Evolutionary conservation across 2,329 filamentous ascomycete species (phyloP).

Genomic region (Xylariaceae sp.): DNA sequence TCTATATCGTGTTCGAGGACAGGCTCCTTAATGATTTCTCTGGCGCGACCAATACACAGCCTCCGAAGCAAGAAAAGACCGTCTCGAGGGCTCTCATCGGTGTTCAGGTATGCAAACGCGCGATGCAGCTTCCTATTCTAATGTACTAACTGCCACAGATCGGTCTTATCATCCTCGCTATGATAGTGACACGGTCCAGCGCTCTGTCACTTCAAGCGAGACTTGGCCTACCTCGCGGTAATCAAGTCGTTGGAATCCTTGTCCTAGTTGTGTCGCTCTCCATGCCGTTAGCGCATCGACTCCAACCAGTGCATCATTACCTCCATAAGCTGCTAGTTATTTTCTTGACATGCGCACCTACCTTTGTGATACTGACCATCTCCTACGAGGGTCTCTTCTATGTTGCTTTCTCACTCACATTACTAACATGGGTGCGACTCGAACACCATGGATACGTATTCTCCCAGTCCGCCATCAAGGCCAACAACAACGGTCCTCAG

Average conservation of each 20-base stretch:
- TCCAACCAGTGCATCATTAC: conserved; percentile 82
- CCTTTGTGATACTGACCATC: conserved; percentile 93
- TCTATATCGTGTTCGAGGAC: conserved; percentile 81
- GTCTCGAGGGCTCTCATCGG: conserved; percentile 62
- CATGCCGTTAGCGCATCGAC: conserved; percentile 76
- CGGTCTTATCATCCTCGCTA: conserved; percentile 75
- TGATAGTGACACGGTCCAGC: conserved; percentile 84
- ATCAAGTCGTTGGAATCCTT: conserved; percentile 82
- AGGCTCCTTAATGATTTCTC: conserved; percentile 48
- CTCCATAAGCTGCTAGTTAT: conserved; percentile 84
- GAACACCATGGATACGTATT: conserved; percentile 71
- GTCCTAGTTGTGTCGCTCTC: conserved; percentile 75
- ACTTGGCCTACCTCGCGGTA: conserved; percentile 79
- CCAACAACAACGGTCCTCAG: conserved; percentile 16
- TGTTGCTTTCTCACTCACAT: conserved; percentile 76
- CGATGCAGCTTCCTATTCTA: conserved; percentile 1
- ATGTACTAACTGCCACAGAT: conserved; percentile 42
- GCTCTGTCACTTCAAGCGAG: conserved; percentile 82
- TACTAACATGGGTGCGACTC: conserved; percentile 88
- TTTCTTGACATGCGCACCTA: conserved; percentile 88
- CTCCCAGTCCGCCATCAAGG: conserved; percentile 27
- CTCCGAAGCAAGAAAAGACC: conserved; percentile 34
- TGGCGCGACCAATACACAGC: conserved; percentile 22
- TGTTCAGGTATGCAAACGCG: conserved; percentile 52
- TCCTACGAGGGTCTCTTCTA: conserved; percentile 98